Conservation (phyloP, 169 alveolate species). For the Neospora caninum region DNA sequence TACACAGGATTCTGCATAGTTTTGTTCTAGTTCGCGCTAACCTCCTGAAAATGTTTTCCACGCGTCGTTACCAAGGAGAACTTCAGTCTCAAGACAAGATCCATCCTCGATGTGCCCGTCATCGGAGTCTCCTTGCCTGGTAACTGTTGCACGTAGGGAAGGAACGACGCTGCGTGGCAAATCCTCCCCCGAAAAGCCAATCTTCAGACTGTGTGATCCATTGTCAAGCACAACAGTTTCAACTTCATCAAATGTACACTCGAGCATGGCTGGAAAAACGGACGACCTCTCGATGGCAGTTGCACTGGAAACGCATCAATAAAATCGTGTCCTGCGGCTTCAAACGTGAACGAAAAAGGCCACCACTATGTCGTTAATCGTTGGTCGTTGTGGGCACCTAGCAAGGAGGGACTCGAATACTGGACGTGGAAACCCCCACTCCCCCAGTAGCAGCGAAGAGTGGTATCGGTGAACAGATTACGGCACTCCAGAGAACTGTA, state of each 20-base stretch:
- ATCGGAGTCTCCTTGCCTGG: neutral
- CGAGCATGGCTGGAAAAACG: neutral
- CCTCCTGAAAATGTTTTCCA: neutral
- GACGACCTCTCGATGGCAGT: too few species aligned
- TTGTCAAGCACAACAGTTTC: slow-evolving; percentile 5
- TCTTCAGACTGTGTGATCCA: slow-evolving; percentile 2
- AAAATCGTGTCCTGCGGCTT: too few species aligned
- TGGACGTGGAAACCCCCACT: too few species aligned
- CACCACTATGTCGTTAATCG: too few species aligned
- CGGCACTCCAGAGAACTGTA: too few species aligned
- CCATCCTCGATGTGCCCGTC: neutral
- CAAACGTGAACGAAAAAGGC: too few species aligned
- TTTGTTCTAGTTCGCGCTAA: neutral
- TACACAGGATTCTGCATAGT: neutral
- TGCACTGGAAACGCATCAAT: too few species aligned
- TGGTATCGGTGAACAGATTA: too few species aligned
- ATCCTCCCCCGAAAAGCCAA: neutral
- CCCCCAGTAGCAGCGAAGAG: too few species aligned
- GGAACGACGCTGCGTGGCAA: slow-evolving; percentile 10
- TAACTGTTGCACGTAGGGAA: neutral
- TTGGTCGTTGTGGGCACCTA: too few species aligned
- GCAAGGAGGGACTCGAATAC: too few species aligned
- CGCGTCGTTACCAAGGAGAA: neutral
- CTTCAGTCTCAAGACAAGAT: neutral
- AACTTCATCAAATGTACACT: neutral